Percentiles rank a stretch among this genome's conserved stretches.
Evolutionary conservation across 176 grass and related monocot species (phyloP).

Genomic region (Elaeis guineensis): DNA sequence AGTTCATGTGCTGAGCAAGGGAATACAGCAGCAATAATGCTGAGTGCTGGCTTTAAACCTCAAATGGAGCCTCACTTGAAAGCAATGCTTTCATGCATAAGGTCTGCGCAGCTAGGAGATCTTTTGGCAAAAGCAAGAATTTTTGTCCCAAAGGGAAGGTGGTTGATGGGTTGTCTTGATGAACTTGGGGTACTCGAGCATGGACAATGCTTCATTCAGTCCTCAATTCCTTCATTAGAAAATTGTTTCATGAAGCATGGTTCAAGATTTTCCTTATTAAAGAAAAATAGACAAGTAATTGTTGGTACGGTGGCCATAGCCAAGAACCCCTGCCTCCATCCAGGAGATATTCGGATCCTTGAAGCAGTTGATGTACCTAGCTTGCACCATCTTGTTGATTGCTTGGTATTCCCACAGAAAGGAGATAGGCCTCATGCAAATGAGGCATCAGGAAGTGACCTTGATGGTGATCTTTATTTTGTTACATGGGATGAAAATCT

Average conservation of each 20-base stretch:
- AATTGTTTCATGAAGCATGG: conserved; percentile 73
- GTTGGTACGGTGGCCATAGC: conserved; percentile 68
- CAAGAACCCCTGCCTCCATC: conserved; percentile 93
- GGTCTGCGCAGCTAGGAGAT: conserved; percentile 54
- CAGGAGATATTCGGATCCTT: conserved; percentile 77
- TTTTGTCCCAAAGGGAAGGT: conserved; percentile 78
- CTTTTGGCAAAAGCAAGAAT: conserved; percentile 67
- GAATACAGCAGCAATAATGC: conserved; percentile 60
- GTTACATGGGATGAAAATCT: conserved; percentile 86
- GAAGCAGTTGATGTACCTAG: conserved; percentile 72
- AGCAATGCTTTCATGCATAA: conserved; percentile 72
- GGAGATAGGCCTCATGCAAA: conserved; percentile 83
- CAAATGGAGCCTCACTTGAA: conserved; percentile 69
- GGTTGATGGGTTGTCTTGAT: conserved; percentile 93
- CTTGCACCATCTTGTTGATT: conserved; percentile 76
- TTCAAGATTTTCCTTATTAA: conserved; percentile 29
- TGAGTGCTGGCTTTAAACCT: conserved; percentile 70
- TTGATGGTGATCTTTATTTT: conserved; percentile 93
- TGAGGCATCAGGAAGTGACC: conserved; percentile 90
- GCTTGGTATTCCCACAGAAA: conserved; percentile 73
- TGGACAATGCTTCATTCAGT: conserved; percentile 81
- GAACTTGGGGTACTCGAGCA: conserved; percentile 68
- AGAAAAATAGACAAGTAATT: conserved; percentile 45
- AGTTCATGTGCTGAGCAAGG: conserved; percentile 72
- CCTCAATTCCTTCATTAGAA: conserved; percentile 41